phyloP scores from a whole-genome alignment of 495 filamentous ascomycete species.

The Aspergillus biplanus region DNA sequence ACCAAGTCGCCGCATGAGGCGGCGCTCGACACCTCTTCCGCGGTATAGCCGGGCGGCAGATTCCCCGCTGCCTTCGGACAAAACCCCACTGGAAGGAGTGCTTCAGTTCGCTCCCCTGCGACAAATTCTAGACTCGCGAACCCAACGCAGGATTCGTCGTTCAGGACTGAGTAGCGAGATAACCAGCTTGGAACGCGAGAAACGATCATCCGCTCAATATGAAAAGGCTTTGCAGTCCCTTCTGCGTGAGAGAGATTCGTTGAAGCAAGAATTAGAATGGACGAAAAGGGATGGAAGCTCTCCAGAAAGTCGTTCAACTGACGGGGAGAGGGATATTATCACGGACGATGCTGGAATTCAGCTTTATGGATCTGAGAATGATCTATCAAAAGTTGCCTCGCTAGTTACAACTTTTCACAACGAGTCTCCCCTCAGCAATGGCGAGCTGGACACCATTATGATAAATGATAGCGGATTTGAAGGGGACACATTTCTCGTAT shows the following conservation, averaged over 20 bases:
- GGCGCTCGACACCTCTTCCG: conserved; percentile 35
- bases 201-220: conserved; percentile 50
- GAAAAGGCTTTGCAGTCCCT: conserved; percentile 53
- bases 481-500: conserved; percentile 33
- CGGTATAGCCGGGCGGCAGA: conserved; percentile 30
- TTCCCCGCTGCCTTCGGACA: conserved; percentile 33
- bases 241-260: conserved; percentile 41
- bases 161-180: conserved; percentile 77
- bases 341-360: conserved; percentile 28
- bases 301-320: conserved; percentile 29
- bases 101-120: conserved; percentile 69
- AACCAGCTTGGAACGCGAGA: conserved; percentile 64
- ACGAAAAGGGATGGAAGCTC: conserved; percentile 40
- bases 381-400: conserved; percentile 26
- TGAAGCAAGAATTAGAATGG: conserved; percentile 55
- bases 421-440: conserved; percentile 2
- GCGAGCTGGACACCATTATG: conserved; percentile 36
- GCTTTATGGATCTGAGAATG: conserved; percentile 28
- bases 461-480: conserved; percentile 37
- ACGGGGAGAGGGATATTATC: conserved; percentile 30
- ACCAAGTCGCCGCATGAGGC: conserved; percentile 47
- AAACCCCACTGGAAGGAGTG: conserved; percentile 35
- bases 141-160: conserved; percentile 70
- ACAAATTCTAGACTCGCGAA: conserved; percentile 70
- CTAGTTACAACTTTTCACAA: conserved; percentile 17